These are phyloP conservation scores for Thelephora terrestris DNA, from an alignment of 1,284 basidiomycete genomes.

Conservation along the genomic window DNA sequence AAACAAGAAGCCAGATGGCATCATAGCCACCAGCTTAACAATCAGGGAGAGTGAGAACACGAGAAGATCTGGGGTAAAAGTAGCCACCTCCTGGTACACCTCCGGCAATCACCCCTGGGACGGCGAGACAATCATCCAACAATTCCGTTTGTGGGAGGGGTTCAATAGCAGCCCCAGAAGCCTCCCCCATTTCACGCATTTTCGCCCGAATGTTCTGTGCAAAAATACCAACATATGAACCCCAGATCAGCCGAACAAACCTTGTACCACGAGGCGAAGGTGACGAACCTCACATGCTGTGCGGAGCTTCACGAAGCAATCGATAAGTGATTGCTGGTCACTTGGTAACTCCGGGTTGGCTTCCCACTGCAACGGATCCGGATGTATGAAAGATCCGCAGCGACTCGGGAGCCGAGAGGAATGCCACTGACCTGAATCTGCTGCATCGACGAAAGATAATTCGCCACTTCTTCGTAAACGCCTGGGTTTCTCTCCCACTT, in stretches of 20 bases:
- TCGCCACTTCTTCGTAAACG: constrained; percentile 45
- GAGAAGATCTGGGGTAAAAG: constrained; percentile 1
- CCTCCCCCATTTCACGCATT: constrained; percentile 84
- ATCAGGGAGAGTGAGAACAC: not conserved
- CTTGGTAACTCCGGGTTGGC: constrained; percentile 40
- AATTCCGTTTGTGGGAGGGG: constrained; percentile 82
- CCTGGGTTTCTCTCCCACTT: constrained; percentile 35
- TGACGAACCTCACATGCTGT: constrained; percentile 42
- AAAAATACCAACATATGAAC: constrained; percentile 2
- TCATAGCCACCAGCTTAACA: constrained; percentile 91
- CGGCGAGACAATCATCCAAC: constrained; percentile 70
- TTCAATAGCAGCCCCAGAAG: constrained; percentile 83
- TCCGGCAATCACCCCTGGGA: constrained; percentile 84
- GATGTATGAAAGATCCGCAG: not conserved
- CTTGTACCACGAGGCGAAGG: not conserved
- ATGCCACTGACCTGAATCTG: constrained; percentile 40
- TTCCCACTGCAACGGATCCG: constrained; percentile 36
- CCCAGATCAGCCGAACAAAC: not conserved
- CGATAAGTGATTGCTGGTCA: constrained; percentile 33
- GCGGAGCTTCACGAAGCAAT: constrained; percentile 48
- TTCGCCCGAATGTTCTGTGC: constrained; percentile 62
- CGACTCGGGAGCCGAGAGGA: constrained; percentile 2
- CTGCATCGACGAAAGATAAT: constrained; percentile 48
- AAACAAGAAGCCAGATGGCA: constrained; percentile 86
- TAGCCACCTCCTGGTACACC: constrained; percentile 88